Base-by-base conservation (phyloP, 176 grass and related monocot species). In the Hordeum marinum region DNA sequence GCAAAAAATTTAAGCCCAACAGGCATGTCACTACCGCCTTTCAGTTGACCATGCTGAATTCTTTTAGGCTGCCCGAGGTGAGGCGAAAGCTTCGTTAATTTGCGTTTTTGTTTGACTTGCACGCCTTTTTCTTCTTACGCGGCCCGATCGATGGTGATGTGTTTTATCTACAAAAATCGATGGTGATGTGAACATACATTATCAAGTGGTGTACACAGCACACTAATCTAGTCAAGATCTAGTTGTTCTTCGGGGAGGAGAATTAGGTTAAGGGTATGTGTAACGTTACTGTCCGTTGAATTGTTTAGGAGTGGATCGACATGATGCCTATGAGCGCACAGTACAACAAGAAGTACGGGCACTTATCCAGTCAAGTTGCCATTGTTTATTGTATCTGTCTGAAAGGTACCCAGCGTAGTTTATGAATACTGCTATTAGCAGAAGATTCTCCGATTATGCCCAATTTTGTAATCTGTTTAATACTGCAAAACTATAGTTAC, bases 341-440 rank as follows among this genome's bases (percentile, higher is more conserved):
- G 63, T 88, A 88, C 80, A 31, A 11, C 29, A 31, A 82, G 80
- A 83, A 20, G 86, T 72, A 84, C 74, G 86, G 75, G 7, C 8
- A 24, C 76, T 89, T 84, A 80, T 88, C 73, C 78, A 39, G 50
- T 76, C 66, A 63, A 86, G 23, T 15, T 80, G 61, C 4, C 21
- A 4, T 37, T 52, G 7, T 8, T 36, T 36, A 20, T 26, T 62
- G 1, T 55, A 27, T 8, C 26, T 13, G 35, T 8, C 31, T 26
- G 64, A 62, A 39, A 29, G 77, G 55, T 39, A 64, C 58, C 13
- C 27, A 26, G 1, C 9, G 4, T 61, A 42, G 25, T 35, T 64
- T 34, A 18, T 34, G 4, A 64, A 20, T 75, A 34, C 10, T 1
- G 11, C 14, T 75, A 34, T 63, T 13, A 74, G 11, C 11, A 63